phyloP scores from a whole-genome alignment of 805 yeast genomes.

The Candida easanensis region DNA sequence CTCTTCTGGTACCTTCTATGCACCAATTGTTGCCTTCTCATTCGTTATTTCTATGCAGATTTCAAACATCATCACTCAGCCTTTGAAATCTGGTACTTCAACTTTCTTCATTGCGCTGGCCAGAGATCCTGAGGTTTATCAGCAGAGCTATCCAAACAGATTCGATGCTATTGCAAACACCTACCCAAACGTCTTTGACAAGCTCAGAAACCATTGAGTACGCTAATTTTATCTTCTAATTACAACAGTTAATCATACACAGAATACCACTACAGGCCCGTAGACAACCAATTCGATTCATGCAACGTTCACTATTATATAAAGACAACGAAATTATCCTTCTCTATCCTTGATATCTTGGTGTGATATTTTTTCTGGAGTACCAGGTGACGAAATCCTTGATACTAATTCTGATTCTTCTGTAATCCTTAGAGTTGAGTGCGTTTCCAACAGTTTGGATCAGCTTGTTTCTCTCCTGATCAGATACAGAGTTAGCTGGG shows the following conservation, averaged over 20 bases:
- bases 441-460: slow-evolving; percentile 56
- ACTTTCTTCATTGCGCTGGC: slow-evolving; percentile 84
- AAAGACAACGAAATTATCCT: background rate
- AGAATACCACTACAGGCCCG: too few species aligned
- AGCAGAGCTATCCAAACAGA: slow-evolving; percentile 64
- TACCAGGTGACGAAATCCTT: slow-evolving; percentile 84
- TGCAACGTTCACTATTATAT: background rate
- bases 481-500: slow-evolving; percentile 61
- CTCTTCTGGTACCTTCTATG: slow-evolving; percentile 55
- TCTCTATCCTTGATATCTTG: slow-evolving; percentile 31
- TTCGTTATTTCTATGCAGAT: slow-evolving; percentile 75
- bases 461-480: slow-evolving; percentile 65
- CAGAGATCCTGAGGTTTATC: slow-evolving; percentile 80
- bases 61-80: slow-evolving; percentile 66
- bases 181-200: slow-evolving; percentile 67
- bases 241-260: background rate
- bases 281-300: background rate
- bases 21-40: slow-evolving; percentile 72
- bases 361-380: slow-evolving; percentile 64
- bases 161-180: slow-evolving; percentile 62
- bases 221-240: too few species aligned
- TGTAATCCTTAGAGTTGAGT: slow-evolving; percentile 62
- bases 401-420: slow-evolving; percentile 68
- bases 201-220: slow-evolving; percentile 31
- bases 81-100: slow-evolving; percentile 77